These are phyloP conservation scores for Tetrapisispora fleetii DNA, from an alignment of 805 yeast species.

Conservation along the genomic window DNA sequence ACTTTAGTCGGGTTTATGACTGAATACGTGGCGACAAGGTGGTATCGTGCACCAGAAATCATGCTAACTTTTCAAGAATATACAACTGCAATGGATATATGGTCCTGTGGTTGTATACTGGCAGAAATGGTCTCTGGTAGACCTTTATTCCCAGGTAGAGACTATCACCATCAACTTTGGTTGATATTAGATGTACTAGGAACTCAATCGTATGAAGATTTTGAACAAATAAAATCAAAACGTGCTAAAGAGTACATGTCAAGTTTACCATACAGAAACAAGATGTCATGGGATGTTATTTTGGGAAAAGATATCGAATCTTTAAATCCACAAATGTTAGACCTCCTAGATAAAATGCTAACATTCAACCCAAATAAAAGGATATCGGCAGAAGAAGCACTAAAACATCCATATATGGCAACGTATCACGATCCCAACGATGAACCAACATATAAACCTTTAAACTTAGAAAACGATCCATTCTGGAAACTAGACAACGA, in stretches of 20 bases:
- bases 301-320: slow-evolving; percentile 11
- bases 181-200: slow-evolving; percentile 62
- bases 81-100: slow-evolving; percentile 66
- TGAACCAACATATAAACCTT: slow-evolving; percentile 43
- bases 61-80: slow-evolving; percentile 67
- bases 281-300: slow-evolving; percentile 35
- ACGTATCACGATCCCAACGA: slow-evolving; percentile 64
- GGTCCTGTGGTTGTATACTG: slow-evolving; percentile 74
- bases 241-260: slow-evolving; percentile 71
- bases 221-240: slow-evolving; percentile 60
- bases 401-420: slow-evolving; percentile 61
- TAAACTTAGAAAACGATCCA: slow-evolving; percentile 26
- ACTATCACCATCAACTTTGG: slow-evolving; percentile 58
- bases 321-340: slow-evolving; percentile 41
- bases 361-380: slow-evolving; percentile 69
- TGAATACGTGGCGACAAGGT: slow-evolving; percentile 75
- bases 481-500: slow-evolving; percentile 36
- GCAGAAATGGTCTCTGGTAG: slow-evolving; percentile 56
- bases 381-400: slow-evolving; percentile 64
- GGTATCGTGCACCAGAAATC: slow-evolving; percentile 81
- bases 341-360: slow-evolving; percentile 56
- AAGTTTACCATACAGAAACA: slow-evolving; percentile 52
- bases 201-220: slow-evolving; percentile 64
- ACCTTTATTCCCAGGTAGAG: slow-evolving; percentile 69
- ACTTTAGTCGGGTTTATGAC: slow-evolving; percentile 49